A percentile compares a stretch with the other conserved stretches of the same genome.
Conservation (phyloP, 2,329 filamentous ascomycete species). For the Neonectria faginata region DNA sequence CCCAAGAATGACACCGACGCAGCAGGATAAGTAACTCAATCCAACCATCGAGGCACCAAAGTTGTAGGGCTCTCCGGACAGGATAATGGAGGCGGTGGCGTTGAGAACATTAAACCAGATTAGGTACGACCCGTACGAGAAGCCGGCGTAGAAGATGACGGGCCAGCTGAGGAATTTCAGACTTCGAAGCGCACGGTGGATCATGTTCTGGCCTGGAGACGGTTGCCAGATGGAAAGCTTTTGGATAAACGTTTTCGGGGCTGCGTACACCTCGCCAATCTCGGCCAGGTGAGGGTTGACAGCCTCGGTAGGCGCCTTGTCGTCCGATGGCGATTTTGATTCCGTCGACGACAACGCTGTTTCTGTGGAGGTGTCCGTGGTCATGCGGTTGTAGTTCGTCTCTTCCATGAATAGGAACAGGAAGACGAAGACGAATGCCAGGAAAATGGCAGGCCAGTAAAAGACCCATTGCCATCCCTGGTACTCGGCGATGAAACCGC, state of each 20-base stretch:
- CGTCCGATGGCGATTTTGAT: slow-evolving; percentile 10
- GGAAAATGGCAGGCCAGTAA: slow-evolving; percentile 57
- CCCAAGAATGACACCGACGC: slow-evolving; percentile 50
- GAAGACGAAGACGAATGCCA: slow-evolving; percentile 50
- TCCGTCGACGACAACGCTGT: not conserved
- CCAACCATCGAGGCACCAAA: slow-evolving; percentile 55
- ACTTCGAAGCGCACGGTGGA: slow-evolving; percentile 52
- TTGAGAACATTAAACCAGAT: slow-evolving; percentile 59
- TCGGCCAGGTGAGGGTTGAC: not conserved
- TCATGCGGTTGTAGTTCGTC: slow-evolving; percentile 61
- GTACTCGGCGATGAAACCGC: slow-evolving; percentile 58
- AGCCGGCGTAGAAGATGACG: slow-evolving; percentile 56
- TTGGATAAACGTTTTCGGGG: slow-evolving; percentile 54
- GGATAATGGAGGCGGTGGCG: slow-evolving; percentile 56
- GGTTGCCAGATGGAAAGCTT: slow-evolving; percentile 58
- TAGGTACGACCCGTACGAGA: slow-evolving; percentile 57
- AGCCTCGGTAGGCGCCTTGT: slow-evolving; percentile 6
- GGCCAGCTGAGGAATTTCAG: slow-evolving; percentile 55
- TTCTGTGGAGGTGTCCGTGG: not conserved
- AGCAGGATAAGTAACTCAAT: slow-evolving; percentile 52
- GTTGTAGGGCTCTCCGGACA: slow-evolving; percentile 53
- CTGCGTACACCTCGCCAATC: slow-evolving; percentile 22
- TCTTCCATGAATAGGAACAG: slow-evolving; percentile 71
- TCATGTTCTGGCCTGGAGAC: slow-evolving; percentile 48
- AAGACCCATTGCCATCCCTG: slow-evolving; percentile 58